phyloP scores from a whole-genome alignment of 768 basidiomycete genomes.

The Trametes punicea region DNA sequence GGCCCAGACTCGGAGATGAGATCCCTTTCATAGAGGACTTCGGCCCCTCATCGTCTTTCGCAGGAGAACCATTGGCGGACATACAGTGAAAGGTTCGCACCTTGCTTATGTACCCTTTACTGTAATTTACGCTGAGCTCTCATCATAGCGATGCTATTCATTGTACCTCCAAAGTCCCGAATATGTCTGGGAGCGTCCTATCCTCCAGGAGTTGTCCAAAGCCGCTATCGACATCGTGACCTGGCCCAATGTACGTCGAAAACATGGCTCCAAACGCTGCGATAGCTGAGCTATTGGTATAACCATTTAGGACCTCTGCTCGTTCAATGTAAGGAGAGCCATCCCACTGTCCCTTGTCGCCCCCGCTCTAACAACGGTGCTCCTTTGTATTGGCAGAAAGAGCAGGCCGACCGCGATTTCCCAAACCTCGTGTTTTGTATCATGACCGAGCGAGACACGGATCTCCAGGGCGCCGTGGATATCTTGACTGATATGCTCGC shows the following conservation, averaged over 20 bases:
- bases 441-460: slow-evolving; percentile 34
- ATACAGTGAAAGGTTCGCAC: slow-evolving; percentile 36
- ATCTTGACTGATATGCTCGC: slow-evolving; percentile 37
- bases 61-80: slow-evolving; percentile 36
- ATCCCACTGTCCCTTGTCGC: slow-evolving; percentile 6
- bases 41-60: slow-evolving; percentile 37
- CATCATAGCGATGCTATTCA: slow-evolving; percentile 34
- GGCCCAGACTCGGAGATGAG: slow-evolving; percentile 34
- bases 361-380: not conserved
- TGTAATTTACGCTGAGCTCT: not conserved
- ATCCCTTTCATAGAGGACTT: slow-evolving; percentile 39
- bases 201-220: slow-evolving; percentile 37
- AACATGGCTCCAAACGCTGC: not conserved
- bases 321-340: slow-evolving; percentile 13
- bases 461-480: slow-evolving; percentile 35
- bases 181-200: slow-evolving; percentile 34
- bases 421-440: slow-evolving; percentile 40
- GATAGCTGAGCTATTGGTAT: slow-evolving; percentile 31
- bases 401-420: slow-evolving; percentile 39
- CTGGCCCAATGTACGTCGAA: slow-evolving; percentile 37
- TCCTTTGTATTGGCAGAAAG: slow-evolving; percentile 29
- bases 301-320: slow-evolving; percentile 24
- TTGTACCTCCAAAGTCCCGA: slow-evolving; percentile 37
- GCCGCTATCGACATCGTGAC: slow-evolving; percentile 41
- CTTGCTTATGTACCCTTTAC: not conserved